Base-by-base conservation (phyloP, 2,329 filamentous ascomycete genomes). In the Diaporthe sp. region DNA sequence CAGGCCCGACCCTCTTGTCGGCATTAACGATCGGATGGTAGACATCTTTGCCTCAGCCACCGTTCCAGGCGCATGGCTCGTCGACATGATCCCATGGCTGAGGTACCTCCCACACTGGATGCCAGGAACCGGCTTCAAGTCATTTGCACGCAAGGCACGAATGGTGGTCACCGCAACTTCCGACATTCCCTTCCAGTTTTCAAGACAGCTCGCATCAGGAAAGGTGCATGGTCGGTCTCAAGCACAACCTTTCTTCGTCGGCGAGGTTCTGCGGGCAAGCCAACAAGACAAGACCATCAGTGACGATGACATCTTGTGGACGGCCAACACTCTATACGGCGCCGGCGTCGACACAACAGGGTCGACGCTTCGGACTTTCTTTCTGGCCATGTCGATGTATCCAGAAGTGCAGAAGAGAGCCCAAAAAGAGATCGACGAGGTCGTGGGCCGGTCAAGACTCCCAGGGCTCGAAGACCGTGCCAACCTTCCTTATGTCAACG, bases 361-460 rank as follows among this genome's bases (percentile, higher is more conserved):
- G 17, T 51, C 47, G 25, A 47, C 51, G 12, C 70, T 75, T 12
- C 32, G 56, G 3, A 86, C 50, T 17, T 73, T 86, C 77, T 85
- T 84, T 75, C 78, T 87, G 1, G 85, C 83, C 9, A 86, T 87
- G 82, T 80, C 79, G 8, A 61, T 85, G 17, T 82, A 81, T 58
- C 86, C 86, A 0, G 83, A 86, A 39, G 80, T 82, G 0, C 84
- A 86, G 47, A 77, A 77, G 13, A 78, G 56, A 80, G 83, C 68
- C 80, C 83, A 63, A 58, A 17, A n/a, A 17, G 72, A 73, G n/a
- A 70, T 73, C 0, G 55, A 73, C 25, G 47, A 47, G 13, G 32
- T 73, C 9, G 10, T 73, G 15, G 55, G 83, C 2, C 59, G 76
- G 2, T 75, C 79, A 17, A 25, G 30, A 2, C 15, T 72, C 7